Evolutionary conservation across 2,329 filamentous ascomycete species (phyloP).

Genomic region (Fusarium nisikadoi): DNA sequence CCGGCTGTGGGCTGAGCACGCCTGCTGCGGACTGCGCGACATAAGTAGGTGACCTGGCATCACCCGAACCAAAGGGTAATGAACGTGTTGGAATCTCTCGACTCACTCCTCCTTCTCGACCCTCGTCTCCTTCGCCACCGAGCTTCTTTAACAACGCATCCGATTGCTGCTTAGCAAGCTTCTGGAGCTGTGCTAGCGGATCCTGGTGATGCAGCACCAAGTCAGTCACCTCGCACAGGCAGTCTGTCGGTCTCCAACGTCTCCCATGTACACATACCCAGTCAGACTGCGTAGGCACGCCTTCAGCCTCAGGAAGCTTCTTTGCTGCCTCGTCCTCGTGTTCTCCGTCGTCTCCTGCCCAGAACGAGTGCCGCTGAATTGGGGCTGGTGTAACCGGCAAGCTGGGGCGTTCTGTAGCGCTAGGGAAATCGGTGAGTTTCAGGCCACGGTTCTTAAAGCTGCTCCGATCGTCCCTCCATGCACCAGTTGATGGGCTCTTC

Average conservation of each 20-base stretch:
- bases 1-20: conserved; percentile 55
- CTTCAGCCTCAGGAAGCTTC: conserved; percentile 78
- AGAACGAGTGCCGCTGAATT: conserved; percentile 74
- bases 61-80: conserved; percentile 65
- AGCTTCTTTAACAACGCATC: conserved; percentile 68
- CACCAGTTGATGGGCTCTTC: conserved; percentile 29
- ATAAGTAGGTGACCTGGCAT: conserved; percentile 43
- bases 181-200: conserved; percentile 74
- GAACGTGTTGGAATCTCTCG: conserved; percentile 60
- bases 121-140: conserved; percentile 48
- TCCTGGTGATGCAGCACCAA: conserved; percentile 67
- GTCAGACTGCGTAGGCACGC: conserved; percentile 86
- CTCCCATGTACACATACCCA: conserved; percentile 85
- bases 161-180: conserved; percentile 74
- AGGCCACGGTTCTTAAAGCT: conserved; percentile 54
- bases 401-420: conserved; percentile 82
- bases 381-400: conserved; percentile 91
- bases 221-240: conserved; percentile 68
- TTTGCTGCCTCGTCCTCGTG: conserved; percentile 62
- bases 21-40: conserved; percentile 42
- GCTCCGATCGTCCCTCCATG: conserved; percentile 20
- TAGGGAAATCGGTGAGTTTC: conserved; percentile 88
- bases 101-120: conserved; percentile 46
- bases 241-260: conserved; percentile 61
- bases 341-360: conserved; percentile 62